These are phyloP conservation scores for Septoria linicola DNA, from an alignment of 2,329 filamentous ascomycete species.

Conservation along the genomic window DNA sequence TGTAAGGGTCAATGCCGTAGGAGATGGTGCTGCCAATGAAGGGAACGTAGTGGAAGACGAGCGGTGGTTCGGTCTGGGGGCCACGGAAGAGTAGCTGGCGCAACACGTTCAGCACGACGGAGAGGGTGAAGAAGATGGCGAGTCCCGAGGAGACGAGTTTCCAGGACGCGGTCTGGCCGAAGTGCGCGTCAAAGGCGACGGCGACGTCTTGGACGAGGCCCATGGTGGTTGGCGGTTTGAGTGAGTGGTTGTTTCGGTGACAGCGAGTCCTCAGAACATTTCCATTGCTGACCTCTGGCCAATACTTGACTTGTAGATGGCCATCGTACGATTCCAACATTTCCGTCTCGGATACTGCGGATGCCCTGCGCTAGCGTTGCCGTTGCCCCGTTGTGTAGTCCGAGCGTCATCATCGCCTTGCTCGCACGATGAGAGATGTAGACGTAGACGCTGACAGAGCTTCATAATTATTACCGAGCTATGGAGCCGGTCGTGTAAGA, in stretches of 20 bases:
- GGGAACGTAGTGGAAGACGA: slow-evolving; percentile 65
- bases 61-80: slow-evolving; percentile 59
- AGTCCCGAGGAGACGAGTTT: slow-evolving; percentile 47
- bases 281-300: neutral
- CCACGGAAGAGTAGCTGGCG: slow-evolving; percentile 71
- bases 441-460: no score
- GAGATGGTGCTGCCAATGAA: slow-evolving; percentile 86
- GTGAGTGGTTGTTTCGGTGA: neutral
- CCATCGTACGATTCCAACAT: slow-evolving; percentile 9
- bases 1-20: slow-evolving; percentile 92
- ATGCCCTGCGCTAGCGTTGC: slow-evolving; percentile 14
- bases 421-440: no score
- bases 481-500: no score
- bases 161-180: slow-evolving; percentile 37
- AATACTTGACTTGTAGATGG: no score
- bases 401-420: no score
- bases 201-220: slow-evolving; percentile 32
- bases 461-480: no score
- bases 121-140: slow-evolving; percentile 51
- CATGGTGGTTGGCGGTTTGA: slow-evolving; percentile 22
- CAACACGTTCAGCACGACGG: slow-evolving; percentile 75
- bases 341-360: slow-evolving; percentile 6
- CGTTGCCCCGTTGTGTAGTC: neutral
- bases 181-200: slow-evolving; percentile 21
- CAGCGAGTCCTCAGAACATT: neutral